Conservation (phyloP, 176 grass and related monocot genomes). For the Puccinellia tenuiflora region DNA sequence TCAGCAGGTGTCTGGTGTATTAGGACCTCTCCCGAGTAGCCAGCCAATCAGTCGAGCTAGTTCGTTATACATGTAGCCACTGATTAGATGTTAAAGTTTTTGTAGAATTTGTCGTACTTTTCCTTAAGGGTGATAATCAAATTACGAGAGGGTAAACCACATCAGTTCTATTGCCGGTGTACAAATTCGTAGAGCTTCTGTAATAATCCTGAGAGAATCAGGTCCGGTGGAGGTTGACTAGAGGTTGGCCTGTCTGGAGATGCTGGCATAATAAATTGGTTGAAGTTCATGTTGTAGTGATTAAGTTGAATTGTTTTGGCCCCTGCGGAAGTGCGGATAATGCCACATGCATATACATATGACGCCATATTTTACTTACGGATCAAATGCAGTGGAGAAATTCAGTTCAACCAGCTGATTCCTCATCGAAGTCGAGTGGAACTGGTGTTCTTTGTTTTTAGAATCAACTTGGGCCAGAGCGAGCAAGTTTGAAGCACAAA, state of each 20-base stretch:
- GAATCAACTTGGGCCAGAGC: background rate
- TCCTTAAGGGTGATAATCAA: background rate
- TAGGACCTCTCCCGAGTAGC: background rate
- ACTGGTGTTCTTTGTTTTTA: background rate
- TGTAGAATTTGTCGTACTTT: background rate
- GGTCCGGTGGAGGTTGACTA: background rate
- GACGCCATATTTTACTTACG: background rate
- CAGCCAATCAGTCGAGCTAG: background rate
- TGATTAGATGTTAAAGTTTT: background rate
- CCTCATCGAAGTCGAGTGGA: background rate
- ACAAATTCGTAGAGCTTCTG: background rate
- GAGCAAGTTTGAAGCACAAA: background rate
- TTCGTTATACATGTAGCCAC: background rate
- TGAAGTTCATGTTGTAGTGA: background rate
- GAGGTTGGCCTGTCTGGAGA: background rate
- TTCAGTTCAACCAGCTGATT: background rate
- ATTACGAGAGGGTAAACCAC: background rate
- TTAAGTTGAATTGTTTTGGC: background rate
- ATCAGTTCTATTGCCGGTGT: background rate
- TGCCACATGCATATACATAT: background rate
- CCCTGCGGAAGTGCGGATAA: background rate
- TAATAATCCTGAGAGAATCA: background rate
- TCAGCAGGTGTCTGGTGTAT: background rate
- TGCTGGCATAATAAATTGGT: background rate
- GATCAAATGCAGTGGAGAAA: background rate